Evolutionary conservation across 257 asterid genomes (phyloP).

Genomic region (Solanum chmielewskii): DNA sequence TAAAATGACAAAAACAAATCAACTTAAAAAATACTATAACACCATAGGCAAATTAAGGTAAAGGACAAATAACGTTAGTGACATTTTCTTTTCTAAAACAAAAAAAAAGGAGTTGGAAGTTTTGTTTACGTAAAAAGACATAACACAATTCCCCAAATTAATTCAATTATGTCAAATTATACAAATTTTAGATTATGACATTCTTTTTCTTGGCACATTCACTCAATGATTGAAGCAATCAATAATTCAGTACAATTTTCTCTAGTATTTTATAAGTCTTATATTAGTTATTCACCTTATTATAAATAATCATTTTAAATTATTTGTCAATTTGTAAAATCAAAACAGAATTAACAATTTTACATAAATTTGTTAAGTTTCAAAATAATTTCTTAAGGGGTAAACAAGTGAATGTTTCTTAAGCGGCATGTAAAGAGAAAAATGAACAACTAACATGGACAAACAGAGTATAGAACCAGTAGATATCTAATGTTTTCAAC

Average conservation of each 20-base stretch:
- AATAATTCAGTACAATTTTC: too few relatives aligned
- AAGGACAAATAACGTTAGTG: not conserved
- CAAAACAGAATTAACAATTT: too few relatives aligned
- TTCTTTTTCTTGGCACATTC: not conserved
- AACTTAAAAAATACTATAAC: not conserved
- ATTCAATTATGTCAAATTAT: not conserved
- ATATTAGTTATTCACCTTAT: too few relatives aligned
- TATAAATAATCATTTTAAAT: too few relatives aligned
- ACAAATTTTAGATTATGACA: not conserved
- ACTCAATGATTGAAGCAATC: not conserved
- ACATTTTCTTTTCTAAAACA: not conserved
- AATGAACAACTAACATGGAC: not conserved
- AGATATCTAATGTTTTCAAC: too few relatives aligned
- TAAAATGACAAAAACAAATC: not conserved
- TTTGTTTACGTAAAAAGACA: not conserved
- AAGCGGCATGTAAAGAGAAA: not conserved
- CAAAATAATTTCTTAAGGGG: not conserved
- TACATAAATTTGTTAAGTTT: too few relatives aligned
- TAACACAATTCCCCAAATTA: not conserved
- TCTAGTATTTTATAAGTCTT: too few relatives aligned
- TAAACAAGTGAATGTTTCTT: too few relatives aligned
- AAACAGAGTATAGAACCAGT: too few relatives aligned
- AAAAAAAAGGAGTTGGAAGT: too few relatives aligned
- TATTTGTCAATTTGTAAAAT: too few relatives aligned
- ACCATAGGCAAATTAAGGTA: not conserved